Percentiles rank a stretch among this genome's conserved stretches.
These are phyloP conservation scores for Diddensiella santjacobensis DNA, from an alignment of 805 yeast species.

Conservation along the genomic window DNA sequence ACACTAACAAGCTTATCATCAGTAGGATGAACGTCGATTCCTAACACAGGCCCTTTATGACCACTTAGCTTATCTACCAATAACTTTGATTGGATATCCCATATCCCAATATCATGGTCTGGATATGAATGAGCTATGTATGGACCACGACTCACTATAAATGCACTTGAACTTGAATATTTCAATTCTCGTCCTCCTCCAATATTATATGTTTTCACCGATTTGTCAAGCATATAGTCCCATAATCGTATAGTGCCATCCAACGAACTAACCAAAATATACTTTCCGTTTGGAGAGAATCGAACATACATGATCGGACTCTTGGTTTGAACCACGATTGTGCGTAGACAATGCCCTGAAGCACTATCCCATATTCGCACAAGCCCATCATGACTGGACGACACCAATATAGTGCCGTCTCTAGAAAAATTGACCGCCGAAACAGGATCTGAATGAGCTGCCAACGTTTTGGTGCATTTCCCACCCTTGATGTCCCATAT, in stretches of 20 bases:
- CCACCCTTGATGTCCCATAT: constrained; percentile 84
- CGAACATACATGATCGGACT: constrained; percentile 72
- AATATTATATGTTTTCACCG: constrained; percentile 62
- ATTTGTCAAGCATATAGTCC: constrained; percentile 80
- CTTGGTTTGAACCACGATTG: constrained; percentile 75
- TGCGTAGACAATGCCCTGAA: constrained; percentile 88
- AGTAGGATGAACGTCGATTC: constrained; percentile 21
- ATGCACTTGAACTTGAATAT: constrained; percentile 50
- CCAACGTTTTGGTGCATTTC: constrained; percentile 65
- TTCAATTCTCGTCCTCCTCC: constrained; percentile 37
- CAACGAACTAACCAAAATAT: constrained; percentile 68
- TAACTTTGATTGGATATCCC: constrained; percentile 64
- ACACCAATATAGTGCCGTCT: constrained; percentile 77
- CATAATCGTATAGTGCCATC: constrained; percentile 79
- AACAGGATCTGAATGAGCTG: constrained; percentile 93
- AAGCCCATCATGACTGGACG: constrained; percentile 89
- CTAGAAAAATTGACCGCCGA: constrained; percentile 67
- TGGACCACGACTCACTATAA: constrained; percentile 38
- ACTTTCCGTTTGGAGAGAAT: constrained; percentile 78
- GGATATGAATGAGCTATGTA: constrained; percentile 57
- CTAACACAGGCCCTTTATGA: constrained; percentile 25
- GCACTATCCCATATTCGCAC: constrained; percentile 83
- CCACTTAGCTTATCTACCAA: constrained; percentile 35
- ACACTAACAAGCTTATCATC: constrained; percentile 23
- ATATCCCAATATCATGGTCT: constrained; percentile 47